Percentiles rank a stretch among this genome's conserved stretches.
Evolutionary conservation across 192 early-diverging fungal species (phyloP).

Genomic region (Radiomyces spectabilis): DNA sequence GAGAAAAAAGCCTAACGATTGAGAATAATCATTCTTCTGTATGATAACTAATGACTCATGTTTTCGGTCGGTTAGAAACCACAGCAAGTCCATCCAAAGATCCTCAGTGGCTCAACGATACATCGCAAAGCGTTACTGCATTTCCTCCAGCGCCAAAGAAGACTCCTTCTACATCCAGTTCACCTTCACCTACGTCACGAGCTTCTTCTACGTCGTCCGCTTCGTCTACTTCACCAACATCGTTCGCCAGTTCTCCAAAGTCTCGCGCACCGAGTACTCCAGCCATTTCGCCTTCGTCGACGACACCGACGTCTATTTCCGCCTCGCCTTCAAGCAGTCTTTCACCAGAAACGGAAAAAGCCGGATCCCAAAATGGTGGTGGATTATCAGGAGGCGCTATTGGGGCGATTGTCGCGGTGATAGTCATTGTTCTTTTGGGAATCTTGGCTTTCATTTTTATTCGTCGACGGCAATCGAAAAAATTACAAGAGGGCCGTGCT

Average conservation of each 20-base stretch:
- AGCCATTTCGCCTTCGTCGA: neutral
- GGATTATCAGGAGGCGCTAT: constrained; percentile 16
- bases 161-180: neutral
- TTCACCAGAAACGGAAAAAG: too few species aligned
- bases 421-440: constrained; percentile 10
- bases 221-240: neutral
- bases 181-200: neutral
- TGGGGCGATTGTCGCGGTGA: constrained; percentile 22
- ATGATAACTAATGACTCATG: too few species aligned
- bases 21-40: too few species aligned
- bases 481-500: neutral
- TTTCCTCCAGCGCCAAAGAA: neutral
- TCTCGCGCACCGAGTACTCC: neutral
- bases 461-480: constrained; percentile 1
- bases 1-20: too few species aligned
- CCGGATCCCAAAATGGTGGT: neutral
- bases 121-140: too few species aligned
- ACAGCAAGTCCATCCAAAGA: too few species aligned
- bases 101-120: too few species aligned
- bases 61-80: too few species aligned
- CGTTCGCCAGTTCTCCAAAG: neutral
- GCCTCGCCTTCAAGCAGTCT: neutral
- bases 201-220: neutral
- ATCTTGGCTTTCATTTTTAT: constrained; percentile 14
- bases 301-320: neutral